Evolutionary conservation across 1,284 basidiomycete species (phyloP).

Genomic region (Pseudozyma tsukubaensis): DNA sequence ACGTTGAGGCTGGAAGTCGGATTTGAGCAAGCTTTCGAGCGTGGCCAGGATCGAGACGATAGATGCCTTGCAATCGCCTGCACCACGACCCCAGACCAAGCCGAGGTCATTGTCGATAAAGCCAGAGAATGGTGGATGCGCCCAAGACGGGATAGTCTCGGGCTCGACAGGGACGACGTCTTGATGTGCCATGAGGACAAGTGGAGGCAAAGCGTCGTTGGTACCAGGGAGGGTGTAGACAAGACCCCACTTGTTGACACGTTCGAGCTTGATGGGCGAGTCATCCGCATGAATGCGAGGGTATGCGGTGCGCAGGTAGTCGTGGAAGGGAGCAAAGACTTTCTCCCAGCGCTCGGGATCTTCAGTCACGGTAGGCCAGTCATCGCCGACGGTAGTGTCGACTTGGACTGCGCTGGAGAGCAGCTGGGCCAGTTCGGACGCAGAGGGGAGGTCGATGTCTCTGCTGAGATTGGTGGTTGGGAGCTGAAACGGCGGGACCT

Average conservation of each 20-base stretch:
- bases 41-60: constrained; percentile 71
- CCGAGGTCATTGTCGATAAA: constrained; percentile 69
- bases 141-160: constrained; percentile 71
- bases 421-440: constrained; percentile 27
- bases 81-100: constrained; percentile 72
- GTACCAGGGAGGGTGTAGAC: constrained; percentile 77
- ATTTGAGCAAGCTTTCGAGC: constrained; percentile 71
- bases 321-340: constrained; percentile 51
- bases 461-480: constrained; percentile 2
- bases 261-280: constrained; percentile 37
- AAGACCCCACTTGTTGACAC: constrained; percentile 76
- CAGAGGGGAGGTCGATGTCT: constrained; percentile 22
- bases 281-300: constrained; percentile 34
- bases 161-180: constrained; percentile 73
- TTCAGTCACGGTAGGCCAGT: constrained; percentile 48
- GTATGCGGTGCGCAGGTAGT: constrained; percentile 42
- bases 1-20: constrained; percentile 69
- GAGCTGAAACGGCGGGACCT: constrained; percentile 29
- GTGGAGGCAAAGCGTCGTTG: constrained; percentile 74
- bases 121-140: constrained; percentile 72
- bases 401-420: constrained; percentile 53
- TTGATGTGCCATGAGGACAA: constrained; percentile 78
- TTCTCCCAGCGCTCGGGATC: constrained; percentile 42
- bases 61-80: constrained; percentile 69
- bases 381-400: constrained; percentile 52